Percentiles rank a stretch among this genome's conserved stretches.
These are phyloP conservation scores for Colletotrichum australisinense DNA, from an alignment of 2,329 filamentous ascomycete species.

Conservation along the genomic window DNA sequence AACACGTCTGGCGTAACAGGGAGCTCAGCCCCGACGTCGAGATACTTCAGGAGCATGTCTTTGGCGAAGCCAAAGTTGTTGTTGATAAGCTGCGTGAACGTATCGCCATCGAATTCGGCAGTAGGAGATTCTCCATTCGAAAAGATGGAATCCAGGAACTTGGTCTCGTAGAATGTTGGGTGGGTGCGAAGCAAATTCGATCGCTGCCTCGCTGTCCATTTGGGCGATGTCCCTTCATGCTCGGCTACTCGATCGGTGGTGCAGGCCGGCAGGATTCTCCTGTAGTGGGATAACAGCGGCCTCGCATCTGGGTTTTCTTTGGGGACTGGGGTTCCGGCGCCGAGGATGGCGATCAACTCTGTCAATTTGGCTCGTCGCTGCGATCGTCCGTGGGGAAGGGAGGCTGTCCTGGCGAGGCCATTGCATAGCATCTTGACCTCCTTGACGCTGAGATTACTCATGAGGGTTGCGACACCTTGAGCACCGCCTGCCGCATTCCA, in stretches of 20 bases:
- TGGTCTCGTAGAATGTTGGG: background rate
- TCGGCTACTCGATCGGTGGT: constrained; percentile 1
- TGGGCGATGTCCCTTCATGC: background rate
- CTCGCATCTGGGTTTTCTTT: background rate
- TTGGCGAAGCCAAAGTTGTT: constrained; percentile 12
- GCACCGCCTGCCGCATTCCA: constrained; percentile 10
- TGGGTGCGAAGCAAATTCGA: constrained; percentile 4
- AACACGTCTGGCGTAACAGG: background rate
- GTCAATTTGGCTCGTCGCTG: constrained; percentile 4
- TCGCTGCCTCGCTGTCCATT: constrained; percentile 8
- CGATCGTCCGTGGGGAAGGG: background rate
- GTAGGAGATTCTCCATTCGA: background rate
- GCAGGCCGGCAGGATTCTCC: constrained; percentile 9
- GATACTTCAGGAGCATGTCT: background rate
- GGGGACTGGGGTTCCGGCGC: background rate
- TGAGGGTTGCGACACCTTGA: background rate
- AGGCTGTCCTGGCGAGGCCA: constrained; percentile 9
- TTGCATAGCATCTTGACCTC: constrained; percentile 11
- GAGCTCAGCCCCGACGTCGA: background rate
- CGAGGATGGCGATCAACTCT: background rate
- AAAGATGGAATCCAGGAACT: background rate
- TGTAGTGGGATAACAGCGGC: constrained; percentile 4
- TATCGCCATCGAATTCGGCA: background rate
- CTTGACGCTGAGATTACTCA: constrained; percentile 11
- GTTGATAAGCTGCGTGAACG: constrained; percentile 1